Base-by-base conservation (phyloP, 176 grass and related monocot genomes). In the Tuctoria greenei region DNA sequence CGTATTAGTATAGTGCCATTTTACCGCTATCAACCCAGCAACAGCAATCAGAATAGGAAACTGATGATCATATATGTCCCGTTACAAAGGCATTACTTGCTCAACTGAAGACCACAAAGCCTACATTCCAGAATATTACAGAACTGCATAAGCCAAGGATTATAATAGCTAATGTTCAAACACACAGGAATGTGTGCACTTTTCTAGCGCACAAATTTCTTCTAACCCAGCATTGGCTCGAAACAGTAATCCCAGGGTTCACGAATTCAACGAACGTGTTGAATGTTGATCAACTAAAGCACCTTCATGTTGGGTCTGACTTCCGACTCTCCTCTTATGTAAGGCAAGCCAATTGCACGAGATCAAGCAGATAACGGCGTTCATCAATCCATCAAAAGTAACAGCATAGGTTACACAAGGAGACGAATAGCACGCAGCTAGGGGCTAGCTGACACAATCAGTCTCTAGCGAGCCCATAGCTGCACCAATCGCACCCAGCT, bases 271-370 rank as follows among this genome's bases (percentile, higher is more conserved):
- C 14, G 9, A 43, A 23, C 52, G 42, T 18, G 47, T 16, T 73
- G 20, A 2, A 50, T 18, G 47, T 16, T 73, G 20, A 2, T 41
- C 70, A 45, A 12, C 28, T 13, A 78, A 65, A 66, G 57, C 20
- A 66, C 26, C 38, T 56, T 6, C 58, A 65, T 10, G 4, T 46
- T 2, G 41, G 61, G 4, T 20, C 10, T 49, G 31, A 31, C 31
- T 31, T 31, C 31, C 35, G 37, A 37, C 36, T 74, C 7, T 45
- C 62, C 1, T 2, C 39, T 74, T 52, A 39, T 27, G 59, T 37
- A 73, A 35, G 51, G 21, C 52, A 44, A 74, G 20, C 41, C 67
- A 54, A 61, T 54, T 4, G 59, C 63, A 81, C 52, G 18, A 61
- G n/a, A 44, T 36, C 63, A 35, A 64, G 31, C n/a, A 40, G 67